phyloP scores from a whole-genome alignment of 2,329 filamentous ascomycete species.

The Pseudogymnoascus sp. region DNA sequence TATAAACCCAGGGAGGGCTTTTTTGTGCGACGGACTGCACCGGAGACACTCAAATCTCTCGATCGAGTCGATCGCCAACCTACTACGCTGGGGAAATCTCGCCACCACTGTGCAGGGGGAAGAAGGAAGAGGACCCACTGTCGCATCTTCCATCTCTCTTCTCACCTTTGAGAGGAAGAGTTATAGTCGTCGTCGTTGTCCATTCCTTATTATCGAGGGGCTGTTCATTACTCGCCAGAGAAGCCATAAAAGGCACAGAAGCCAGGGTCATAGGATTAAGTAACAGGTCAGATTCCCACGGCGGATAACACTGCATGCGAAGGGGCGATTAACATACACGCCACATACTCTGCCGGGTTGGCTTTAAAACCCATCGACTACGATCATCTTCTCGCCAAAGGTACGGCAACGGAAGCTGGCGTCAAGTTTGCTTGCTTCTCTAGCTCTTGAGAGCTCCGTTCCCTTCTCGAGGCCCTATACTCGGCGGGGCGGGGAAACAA shows the following conservation, averaged over 20 bases:
- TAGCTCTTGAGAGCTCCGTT: neutral
- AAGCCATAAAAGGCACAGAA: neutral
- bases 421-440: conserved; percentile 8
- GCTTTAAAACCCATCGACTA: neutral
- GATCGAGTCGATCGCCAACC: conserved; percentile 8
- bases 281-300: conserved; percentile 3
- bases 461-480: neutral
- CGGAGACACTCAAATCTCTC: conserved; percentile 2
- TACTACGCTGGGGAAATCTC: neutral
- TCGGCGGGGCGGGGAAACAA: neutral
- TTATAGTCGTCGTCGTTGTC: neutral
- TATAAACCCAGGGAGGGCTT: neutral
- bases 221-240: neutral
- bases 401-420: neutral
- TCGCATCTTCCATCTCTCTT: neutral
- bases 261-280: neutral
- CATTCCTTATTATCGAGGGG: neutral
- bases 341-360: neutral
- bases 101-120: neutral
- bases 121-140: conserved; percentile 1
- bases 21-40: neutral
- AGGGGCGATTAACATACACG: neutral
- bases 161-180: neutral
- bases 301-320: conserved; percentile 2
- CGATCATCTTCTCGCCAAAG: neutral